phyloP scores from a whole-genome alignment of 148 eudicot species.

The Bassia scoparia region DNA sequence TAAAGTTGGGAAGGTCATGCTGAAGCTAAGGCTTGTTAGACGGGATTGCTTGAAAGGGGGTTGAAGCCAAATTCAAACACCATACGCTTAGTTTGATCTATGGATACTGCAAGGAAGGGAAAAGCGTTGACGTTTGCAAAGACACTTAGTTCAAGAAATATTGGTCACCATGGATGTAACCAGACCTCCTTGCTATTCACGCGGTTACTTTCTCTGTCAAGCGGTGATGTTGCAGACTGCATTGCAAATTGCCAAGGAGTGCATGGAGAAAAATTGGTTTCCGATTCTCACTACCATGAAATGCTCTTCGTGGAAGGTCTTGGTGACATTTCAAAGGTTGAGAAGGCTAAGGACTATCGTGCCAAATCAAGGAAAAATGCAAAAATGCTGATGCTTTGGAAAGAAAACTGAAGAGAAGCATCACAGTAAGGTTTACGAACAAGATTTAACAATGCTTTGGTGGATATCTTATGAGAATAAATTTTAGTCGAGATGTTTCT shows the following conservation, averaged over 20 bases:
- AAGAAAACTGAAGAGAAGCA: conserved; percentile 57
- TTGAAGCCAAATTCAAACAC: conserved; percentile 54
- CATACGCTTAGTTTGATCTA: conserved; percentile 56
- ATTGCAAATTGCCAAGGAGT: conserved; percentile 46
- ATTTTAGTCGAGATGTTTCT: not conserved
- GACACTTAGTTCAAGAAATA: conserved; percentile 45
- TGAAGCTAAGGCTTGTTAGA: conserved; percentile 81
- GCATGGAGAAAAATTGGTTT: conserved; percentile 65
- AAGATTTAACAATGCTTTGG: conserved; percentile 3
- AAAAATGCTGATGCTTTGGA: conserved; percentile 57
- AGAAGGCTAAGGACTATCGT: conserved; percentile 70
- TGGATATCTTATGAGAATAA: conserved; percentile 16
- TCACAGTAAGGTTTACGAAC: conserved; percentile 26
- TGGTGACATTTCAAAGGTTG: conserved; percentile 50
- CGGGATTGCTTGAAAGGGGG: conserved; percentile 52
- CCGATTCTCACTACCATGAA: conserved; percentile 71
- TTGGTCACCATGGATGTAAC: conserved; percentile 47
- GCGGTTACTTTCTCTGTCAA: conserved; percentile 52
- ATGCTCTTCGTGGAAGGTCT: conserved; percentile 72
- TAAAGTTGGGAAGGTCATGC: conserved; percentile 53
- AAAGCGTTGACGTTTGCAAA: conserved; percentile 75
- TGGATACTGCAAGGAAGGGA: conserved; percentile 76
- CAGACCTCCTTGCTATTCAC: conserved; percentile 55
- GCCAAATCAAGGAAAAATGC: conserved; percentile 59
- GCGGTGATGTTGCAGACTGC: conserved; percentile 70